These are phyloP conservation scores for Adansonia grandidieri DNA, from an alignment of 441 rosid genomes.

Conservation along the genomic window DNA sequence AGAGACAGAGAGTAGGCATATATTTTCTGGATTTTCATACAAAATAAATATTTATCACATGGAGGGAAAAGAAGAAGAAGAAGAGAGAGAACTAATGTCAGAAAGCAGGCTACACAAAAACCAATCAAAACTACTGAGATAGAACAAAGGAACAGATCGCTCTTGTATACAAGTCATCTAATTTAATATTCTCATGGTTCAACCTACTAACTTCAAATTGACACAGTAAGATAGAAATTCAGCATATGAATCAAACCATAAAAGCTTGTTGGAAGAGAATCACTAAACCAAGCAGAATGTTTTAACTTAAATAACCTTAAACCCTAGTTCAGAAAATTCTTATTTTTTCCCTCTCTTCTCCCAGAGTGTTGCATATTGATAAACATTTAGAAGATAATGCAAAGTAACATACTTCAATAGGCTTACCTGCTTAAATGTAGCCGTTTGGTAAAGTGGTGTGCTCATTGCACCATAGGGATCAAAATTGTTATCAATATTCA, in stretches of 20 bases:
- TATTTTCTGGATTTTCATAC: neutral
- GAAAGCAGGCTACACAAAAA: neutral
- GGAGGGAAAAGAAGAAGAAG: neutral
- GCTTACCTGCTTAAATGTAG: conserved; percentile 88
- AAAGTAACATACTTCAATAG: neutral
- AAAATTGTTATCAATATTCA: conserved; percentile 69
- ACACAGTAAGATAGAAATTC: neutral
- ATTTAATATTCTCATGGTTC: neutral
- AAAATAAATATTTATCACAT: neutral
- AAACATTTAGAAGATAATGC: conserved; percentile 10
- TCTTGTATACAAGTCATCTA: neutral
- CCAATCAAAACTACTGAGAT: neutral
- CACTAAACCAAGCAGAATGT: neutral
- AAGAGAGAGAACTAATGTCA: neutral
- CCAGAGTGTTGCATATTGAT: neutral
- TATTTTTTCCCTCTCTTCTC: neutral
- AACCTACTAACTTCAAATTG: neutral
- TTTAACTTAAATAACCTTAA: neutral
- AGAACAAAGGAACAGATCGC: neutral
- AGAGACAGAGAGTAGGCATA: neutral
- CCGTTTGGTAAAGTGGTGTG: conserved; percentile 89
- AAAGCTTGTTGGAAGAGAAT: neutral
- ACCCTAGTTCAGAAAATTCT: neutral
- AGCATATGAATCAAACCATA: neutral
- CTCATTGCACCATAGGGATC: conserved; percentile 88